Evolutionary conservation across 2,329 filamentous ascomycete genomes (phyloP).

Genomic region (Pezicula radicicola): DNA sequence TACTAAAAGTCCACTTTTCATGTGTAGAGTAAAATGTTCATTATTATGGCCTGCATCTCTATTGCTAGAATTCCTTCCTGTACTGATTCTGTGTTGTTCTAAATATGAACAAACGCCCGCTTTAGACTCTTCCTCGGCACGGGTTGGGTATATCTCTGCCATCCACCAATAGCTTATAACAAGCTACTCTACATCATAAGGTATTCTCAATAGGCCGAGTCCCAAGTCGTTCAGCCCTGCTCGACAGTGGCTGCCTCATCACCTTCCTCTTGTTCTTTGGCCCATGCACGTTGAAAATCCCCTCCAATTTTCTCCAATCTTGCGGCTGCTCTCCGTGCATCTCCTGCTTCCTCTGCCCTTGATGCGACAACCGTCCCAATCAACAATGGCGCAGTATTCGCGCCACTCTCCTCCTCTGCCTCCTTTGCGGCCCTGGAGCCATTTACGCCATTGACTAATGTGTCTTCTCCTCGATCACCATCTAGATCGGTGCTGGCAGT

Average conservation of each 20-base stretch:
- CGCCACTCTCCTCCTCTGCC: constrained; percentile 4
- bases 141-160: too few relatives aligned
- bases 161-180: too few relatives aligned
- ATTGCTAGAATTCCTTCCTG: too few relatives aligned
- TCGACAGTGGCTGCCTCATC: constrained; percentile 8
- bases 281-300: constrained; percentile 53
- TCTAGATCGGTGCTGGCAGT: constrained; percentile 8
- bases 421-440: not conserved
- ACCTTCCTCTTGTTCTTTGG: constrained; percentile 26
- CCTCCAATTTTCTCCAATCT: constrained; percentile 52
- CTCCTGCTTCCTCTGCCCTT: constrained; percentile 41
- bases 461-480: constrained; percentile 6
- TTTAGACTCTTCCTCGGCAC: too few relatives aligned
- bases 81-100: too few relatives aligned
- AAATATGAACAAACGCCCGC: too few relatives aligned
- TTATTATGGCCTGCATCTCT: too few relatives aligned
- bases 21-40: too few relatives aligned
- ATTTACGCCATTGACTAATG: constrained; percentile 13
- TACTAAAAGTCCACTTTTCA: too few relatives aligned
- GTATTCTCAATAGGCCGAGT: too few relatives aligned
- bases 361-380: constrained; percentile 52
- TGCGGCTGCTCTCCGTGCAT: constrained; percentile 50
- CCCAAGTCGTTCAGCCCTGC: constrained; percentile 12
- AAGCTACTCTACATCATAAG: too few relatives aligned
- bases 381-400: constrained; percentile 45